A percentile compares a stretch with the other conserved stretches of the same genome.
Evolutionary conservation across 78 protist genomes (phyloP).

Genomic region (Dictyostelium capitatum): DNA sequence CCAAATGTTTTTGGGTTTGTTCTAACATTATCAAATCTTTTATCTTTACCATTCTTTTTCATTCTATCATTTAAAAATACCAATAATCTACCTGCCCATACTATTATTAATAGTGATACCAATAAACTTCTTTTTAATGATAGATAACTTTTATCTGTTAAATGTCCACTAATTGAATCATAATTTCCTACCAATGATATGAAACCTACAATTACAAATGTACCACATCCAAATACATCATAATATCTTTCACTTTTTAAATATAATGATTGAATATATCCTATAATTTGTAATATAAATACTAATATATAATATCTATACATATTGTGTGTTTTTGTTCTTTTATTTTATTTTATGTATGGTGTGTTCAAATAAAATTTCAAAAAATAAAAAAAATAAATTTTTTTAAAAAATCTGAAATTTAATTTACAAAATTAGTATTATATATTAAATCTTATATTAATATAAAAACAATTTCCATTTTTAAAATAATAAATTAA

Average conservation of each 20-base stretch:
- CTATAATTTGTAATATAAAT: conserved; percentile 22
- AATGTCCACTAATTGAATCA: not conserved
- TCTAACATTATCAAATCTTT: conserved; percentile 50
- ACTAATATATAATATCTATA: not conserved
- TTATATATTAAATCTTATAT: too few relatives aligned
- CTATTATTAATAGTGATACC: not conserved
- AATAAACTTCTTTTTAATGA: not conserved
- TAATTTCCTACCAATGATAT: conserved; percentile 1
- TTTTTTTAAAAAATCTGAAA: too few relatives aligned
- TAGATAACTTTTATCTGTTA: not conserved
- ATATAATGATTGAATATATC: not conserved
- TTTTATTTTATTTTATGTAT: too few relatives aligned
- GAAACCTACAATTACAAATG: not conserved
- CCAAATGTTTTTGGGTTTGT: conserved; percentile 12
- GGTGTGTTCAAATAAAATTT: too few relatives aligned
- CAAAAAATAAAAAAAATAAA: too few relatives aligned
- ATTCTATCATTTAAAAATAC: conserved; percentile 30
- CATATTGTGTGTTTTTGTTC: not conserved
- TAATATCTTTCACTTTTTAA: conserved; percentile 38
- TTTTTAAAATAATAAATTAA: too few relatives aligned
- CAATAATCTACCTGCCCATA: conserved; percentile 26
- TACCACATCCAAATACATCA: conserved; percentile 49
- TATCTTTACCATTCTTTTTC: conserved; percentile 6
- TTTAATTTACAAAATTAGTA: too few relatives aligned
- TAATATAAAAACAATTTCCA: too few relatives aligned